Evolutionary conservation across 2,329 filamentous ascomycete genomes (phyloP).

Genomic region (Calcarisporium arbuscula): DNA sequence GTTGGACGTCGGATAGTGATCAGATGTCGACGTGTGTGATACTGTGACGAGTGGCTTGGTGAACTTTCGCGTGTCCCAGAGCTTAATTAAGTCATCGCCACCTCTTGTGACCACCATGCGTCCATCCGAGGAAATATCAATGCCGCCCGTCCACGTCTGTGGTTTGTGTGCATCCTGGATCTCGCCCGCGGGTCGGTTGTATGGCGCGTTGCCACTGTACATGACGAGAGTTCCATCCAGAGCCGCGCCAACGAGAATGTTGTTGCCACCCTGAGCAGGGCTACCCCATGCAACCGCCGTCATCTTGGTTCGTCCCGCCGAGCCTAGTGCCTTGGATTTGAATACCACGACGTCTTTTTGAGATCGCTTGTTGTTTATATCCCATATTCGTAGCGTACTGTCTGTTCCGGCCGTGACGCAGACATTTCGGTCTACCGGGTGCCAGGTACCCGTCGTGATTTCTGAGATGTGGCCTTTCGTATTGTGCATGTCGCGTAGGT

Average conservation of each 20-base stretch:
- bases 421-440: conserved; percentile 75
- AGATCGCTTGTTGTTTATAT: conserved; percentile 81
- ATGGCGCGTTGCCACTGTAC: conserved; percentile 87
- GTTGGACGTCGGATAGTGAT: conserved; percentile 75
- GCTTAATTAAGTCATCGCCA: conserved; percentile 86
- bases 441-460: conserved; percentile 84
- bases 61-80: conserved; percentile 97
- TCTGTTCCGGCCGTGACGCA: conserved; percentile 91
- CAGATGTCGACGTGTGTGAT: conserved; percentile 73
- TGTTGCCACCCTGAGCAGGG: conserved; percentile 68
- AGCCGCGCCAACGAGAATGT: conserved; percentile 73
- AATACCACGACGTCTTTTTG: conserved; percentile 95
- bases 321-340: conserved; percentile 84
- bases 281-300: conserved; percentile 85
- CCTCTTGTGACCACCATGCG: conserved; percentile 85
- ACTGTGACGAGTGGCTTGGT: conserved; percentile 79
- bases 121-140: conserved; percentile 88
- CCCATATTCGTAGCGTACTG: conserved; percentile 94
- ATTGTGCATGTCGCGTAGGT: conserved; percentile 92
- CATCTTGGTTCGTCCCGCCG: conserved; percentile 87
- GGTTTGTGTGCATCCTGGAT: conserved; percentile 75
- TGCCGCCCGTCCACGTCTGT: conserved; percentile 84
- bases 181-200: conserved; percentile 73
- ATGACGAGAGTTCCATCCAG: conserved; percentile 86
- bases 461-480: conserved; percentile 96